phyloP scores from a whole-genome alignment of 805 yeast genomes.

The Schizosaccharomyces osmophilus region DNA sequence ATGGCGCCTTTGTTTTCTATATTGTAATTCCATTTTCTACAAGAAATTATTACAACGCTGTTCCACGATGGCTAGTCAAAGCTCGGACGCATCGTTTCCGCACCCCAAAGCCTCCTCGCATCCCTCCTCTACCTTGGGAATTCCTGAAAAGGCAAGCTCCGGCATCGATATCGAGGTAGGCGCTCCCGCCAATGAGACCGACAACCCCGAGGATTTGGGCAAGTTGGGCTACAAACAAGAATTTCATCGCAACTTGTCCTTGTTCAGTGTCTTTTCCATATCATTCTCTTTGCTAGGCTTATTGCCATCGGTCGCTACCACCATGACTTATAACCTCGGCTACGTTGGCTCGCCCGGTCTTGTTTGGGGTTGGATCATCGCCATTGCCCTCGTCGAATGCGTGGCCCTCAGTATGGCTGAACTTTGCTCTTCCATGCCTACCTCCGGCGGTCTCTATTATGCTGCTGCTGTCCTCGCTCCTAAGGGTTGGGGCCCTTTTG shows the following conservation, averaged over 20 bases:
- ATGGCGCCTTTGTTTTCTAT: too few species aligned
- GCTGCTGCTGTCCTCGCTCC: slow-evolving; percentile 40
- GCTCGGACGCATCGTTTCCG: too few species aligned
- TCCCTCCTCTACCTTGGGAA: too few species aligned
- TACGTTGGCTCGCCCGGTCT: slow-evolving; percentile 35
- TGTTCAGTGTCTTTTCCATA: slow-evolving; percentile 44
- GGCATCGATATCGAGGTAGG: too few species aligned
- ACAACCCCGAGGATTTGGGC: slow-evolving; percentile 8
- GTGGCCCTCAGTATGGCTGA: slow-evolving; percentile 43
- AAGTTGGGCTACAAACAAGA: slow-evolving; percentile 53
- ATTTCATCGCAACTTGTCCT: slow-evolving; percentile 32
- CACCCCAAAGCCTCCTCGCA: too few species aligned
- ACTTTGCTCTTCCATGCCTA: slow-evolving; percentile 38
- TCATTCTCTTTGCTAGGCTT: slow-evolving; percentile 42
- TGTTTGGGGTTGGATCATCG: slow-evolving; percentile 36
- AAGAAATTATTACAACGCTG: too few species aligned
- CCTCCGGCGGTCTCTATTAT: slow-evolving; percentile 42
- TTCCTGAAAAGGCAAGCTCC: too few species aligned
- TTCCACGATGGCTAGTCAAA: too few species aligned
- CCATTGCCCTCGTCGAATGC: slow-evolving; percentile 26
- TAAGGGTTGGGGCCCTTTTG: slow-evolving; percentile 24
- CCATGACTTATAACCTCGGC: slow-evolving; percentile 27
- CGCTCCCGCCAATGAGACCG: neutral
- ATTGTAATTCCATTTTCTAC: too few species aligned
- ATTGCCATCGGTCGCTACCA: slow-evolving; percentile 37